phyloP scores from a whole-genome alignment of 2,329 filamentous ascomycete genomes.

The Cladosporium austrohemisphaericum region DNA sequence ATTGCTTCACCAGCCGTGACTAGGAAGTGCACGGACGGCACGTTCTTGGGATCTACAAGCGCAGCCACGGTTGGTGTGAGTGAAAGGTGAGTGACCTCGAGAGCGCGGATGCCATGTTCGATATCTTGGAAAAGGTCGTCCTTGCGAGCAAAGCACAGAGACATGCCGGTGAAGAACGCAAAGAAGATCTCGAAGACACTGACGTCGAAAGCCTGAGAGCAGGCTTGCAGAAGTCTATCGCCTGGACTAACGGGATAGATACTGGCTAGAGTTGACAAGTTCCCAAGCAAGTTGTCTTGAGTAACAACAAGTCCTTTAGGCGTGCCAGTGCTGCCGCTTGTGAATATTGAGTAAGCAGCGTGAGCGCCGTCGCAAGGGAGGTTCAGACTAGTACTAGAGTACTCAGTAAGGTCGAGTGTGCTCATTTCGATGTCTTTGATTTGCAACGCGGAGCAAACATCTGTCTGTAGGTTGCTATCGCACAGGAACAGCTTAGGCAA shows the following conservation, averaged over 20 bases:
- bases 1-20: slow-evolving; percentile 80
- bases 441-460: slow-evolving; percentile 17
- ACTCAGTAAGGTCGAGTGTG: slow-evolving; percentile 28
- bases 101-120: slow-evolving; percentile 59
- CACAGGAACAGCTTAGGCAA: slow-evolving; percentile 48
- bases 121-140: slow-evolving; percentile 71
- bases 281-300: slow-evolving; percentile 70
- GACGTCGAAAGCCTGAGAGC: slow-evolving; percentile 79
- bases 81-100: slow-evolving; percentile 74
- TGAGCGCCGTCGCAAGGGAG: slow-evolving; percentile 38
- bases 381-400: slow-evolving; percentile 38
- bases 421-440: slow-evolving; percentile 27
- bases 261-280: slow-evolving; percentile 62
- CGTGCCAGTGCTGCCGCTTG: slow-evolving; percentile 74
- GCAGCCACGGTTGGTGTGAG: slow-evolving; percentile 82
- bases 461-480: slow-evolving; percentile 22
- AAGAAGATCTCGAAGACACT: slow-evolving; percentile 92
- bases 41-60: slow-evolving; percentile 63
- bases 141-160: slow-evolving; percentile 70
- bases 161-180: slow-evolving; percentile 73
- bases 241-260: slow-evolving; percentile 58
- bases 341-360: slow-evolving; percentile 68
- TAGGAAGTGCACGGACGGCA: slow-evolving; percentile 69
- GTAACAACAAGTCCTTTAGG: slow-evolving; percentile 80
- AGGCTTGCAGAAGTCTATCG: slow-evolving; percentile 72